Evolutionary conservation across 169 alveolate species (phyloP).

Genomic region (Pseudocohnilembus persalinus): DNA sequence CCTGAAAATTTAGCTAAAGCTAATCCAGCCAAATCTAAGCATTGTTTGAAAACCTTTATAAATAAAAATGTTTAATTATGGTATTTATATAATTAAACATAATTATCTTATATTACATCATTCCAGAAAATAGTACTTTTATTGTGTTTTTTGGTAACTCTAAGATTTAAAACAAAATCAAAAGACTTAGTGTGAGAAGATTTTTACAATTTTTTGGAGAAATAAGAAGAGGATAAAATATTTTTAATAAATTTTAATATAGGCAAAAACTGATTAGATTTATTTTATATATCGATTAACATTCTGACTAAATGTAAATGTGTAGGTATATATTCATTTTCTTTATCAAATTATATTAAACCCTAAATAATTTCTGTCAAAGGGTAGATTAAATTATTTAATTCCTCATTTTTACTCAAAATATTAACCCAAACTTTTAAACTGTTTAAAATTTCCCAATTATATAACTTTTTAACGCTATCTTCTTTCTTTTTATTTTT

Average conservation of each 20-base stretch:
- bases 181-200: background rate
- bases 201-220: no score
- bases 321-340: background rate
- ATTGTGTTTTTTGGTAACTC: no score
- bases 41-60: background rate
- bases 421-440: constrained; percentile 6
- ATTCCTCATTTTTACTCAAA: constrained; percentile 8
- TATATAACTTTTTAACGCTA: background rate
- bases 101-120: no score
- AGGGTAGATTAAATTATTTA: constrained; percentile 18
- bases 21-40: background rate
- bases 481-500: background rate
- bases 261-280: background rate
- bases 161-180: background rate
- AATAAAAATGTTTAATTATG: no score
- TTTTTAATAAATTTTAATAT: no score
- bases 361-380: constrained; percentile 17
- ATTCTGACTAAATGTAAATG: background rate
- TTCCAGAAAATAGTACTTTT: background rate
- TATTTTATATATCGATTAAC: background rate
- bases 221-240: background rate
- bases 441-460: constrained; percentile 20
- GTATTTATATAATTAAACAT: no score
- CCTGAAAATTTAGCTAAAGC: background rate
- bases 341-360: background rate